Evolutionary conservation across 2,329 filamentous ascomycete genomes (phyloP), one percentile per base, ranked within the genome.

Genomic region (Blastomyces emzantsi): DNA sequence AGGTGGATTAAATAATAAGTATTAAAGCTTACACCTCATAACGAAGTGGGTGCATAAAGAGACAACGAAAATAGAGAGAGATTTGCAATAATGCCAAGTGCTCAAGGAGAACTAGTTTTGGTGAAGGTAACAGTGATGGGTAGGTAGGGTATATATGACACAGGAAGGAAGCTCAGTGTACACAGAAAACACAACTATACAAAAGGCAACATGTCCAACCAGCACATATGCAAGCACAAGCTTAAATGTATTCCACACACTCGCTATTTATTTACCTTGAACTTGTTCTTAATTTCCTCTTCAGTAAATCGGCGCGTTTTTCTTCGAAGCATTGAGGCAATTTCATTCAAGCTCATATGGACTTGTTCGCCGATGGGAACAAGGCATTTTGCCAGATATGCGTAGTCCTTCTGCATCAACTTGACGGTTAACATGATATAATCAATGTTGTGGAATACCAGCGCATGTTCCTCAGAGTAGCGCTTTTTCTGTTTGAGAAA

Each of bases 371-470:
- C 88, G 49, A 93, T 87, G 0, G 90, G 90, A 17, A 93, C 87
- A 58, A 93, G 73, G 66, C 88, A 87, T 62, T 80, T 80, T 1
- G 89, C 89, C 11, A 93, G 80, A 62, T 86, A 79, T 59, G 80
- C 77, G 69, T 93, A 93, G 71, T 92, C 85, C 73, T 90, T 90
- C 64, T 80, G 80, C 69, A 92, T 70, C 22, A 92, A 75, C 54
- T 82, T 82, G 43, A 90, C 73, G 0, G 89, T 90, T 65, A 92
- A 84, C 81, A 90, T 87, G 61, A 92, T 77, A 72, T 90, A 93
- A 74, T 92, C 89, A 69, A 93, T 90, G 70, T 92, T 87, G 73
- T 88, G 86, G 72, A 93, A 92, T 6, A 92, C 87, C 7, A 93
- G 81, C 0, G 89, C 90, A 25, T 85, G 78, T 70, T 90, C 86